Evolutionary conservation across 805 yeast species (phyloP).

Genomic region (Candida ovalis): DNA sequence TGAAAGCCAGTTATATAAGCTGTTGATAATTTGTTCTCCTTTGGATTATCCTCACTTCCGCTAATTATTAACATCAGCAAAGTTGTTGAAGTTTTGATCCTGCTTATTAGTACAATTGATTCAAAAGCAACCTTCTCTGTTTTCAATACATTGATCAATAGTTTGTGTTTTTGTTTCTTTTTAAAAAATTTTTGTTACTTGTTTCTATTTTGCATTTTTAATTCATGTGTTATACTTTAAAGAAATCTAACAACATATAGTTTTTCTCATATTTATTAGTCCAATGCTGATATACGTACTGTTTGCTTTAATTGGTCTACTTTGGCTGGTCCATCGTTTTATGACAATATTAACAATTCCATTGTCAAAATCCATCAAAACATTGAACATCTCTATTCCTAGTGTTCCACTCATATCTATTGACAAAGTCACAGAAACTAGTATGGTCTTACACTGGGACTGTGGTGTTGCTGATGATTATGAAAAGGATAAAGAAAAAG

Average conservation of each 20-base stretch:
- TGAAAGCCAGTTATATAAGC: too few species aligned
- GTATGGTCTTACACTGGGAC: constrained; percentile 57
- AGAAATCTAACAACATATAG: neutral
- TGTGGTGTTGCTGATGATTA: constrained; percentile 6
- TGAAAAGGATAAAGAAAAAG: constrained; percentile 7
- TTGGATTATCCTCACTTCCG: too few species aligned
- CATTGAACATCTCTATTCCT: constrained; percentile 51
- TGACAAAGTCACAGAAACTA: constrained; percentile 44
- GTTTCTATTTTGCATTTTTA: neutral
- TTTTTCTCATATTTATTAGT: neutral
- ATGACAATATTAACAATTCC: constrained; percentile 35
- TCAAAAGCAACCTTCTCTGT: neutral
- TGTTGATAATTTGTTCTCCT: too few species aligned
- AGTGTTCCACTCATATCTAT: constrained; percentile 51
- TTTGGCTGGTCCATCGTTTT: constrained; percentile 31
- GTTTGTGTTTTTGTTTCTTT: neutral
- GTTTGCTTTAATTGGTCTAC: constrained; percentile 20
- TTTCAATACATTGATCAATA: neutral
- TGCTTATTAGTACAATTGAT: too few species aligned
- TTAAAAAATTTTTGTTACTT: neutral
- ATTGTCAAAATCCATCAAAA: constrained; percentile 41
- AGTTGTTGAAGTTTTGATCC: too few species aligned
- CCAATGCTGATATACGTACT: constrained; percentile 18
- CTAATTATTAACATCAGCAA: too few species aligned
- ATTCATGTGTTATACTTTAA: neutral